Conservation (phyloP, 306 rosid genomes). For the Pachyrhizus erosus region DNA sequence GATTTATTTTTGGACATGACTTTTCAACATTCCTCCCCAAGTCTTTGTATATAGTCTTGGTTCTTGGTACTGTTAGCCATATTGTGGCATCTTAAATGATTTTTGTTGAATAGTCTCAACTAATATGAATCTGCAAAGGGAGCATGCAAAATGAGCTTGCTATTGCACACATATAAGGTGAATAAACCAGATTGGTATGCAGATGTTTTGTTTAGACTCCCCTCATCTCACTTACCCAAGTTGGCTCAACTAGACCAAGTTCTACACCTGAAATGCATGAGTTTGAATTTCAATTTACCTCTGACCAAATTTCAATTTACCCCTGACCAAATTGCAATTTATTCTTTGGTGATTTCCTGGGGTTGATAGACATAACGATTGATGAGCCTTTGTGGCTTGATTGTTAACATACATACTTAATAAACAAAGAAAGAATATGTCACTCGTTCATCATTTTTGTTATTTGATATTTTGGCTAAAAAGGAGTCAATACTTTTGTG, state of each 20-base stretch:
- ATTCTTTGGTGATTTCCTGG: too few relatives aligned
- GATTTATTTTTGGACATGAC: not conserved
- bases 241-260: conserved; percentile 12
- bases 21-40: not conserved
- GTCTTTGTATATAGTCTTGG: not conserved
- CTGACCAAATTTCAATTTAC: too few relatives aligned
- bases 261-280: too few relatives aligned
- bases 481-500: not conserved
- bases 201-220: not conserved
- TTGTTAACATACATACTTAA: too few relatives aligned
- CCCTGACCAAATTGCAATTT: too few relatives aligned
- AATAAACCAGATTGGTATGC: not conserved
- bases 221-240: not conserved
- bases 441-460: not conserved
- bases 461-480: not conserved
- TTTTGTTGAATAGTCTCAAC: not conserved
- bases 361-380: too few relatives aligned
- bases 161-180: not conserved
- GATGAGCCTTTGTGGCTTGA: too few relatives aligned
- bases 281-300: too few relatives aligned
- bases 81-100: not conserved
- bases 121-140: not conserved
- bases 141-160: not conserved
- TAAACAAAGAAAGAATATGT: not conserved
- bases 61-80: not conserved